Base-by-base conservation (phyloP, 257 asterid species). In the Perilla frutescens region DNA sequence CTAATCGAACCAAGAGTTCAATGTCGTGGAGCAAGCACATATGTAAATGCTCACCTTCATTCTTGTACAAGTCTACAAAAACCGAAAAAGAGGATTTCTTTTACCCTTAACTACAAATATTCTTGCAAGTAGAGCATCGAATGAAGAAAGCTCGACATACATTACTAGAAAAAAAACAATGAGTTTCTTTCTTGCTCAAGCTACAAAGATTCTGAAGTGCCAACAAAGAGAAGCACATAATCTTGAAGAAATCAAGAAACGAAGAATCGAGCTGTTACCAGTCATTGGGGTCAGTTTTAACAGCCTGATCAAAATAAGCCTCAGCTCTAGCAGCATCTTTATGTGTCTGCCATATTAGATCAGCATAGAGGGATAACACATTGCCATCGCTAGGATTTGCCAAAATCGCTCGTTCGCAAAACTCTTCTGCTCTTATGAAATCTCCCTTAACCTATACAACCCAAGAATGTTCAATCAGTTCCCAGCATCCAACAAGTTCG, bases 301-400 rank as follows among this genome's bases (percentile, higher is more conserved):
- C 84, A 68, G 97, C 98, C 83, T 82, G 97, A 81, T 88, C 86
- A 68, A 84, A 88, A 69, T 88, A 91, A 81, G 88, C 63, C 32
- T 87, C 82, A 29, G 97, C 98, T 78, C 91, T 84, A 29, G 71
- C 78, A 12, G 91, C 86, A 82, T 91, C 92, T 58, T 76, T 84
- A 0, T 89, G 92, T 10, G 88, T 85, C 67, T 84, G 84, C 97
- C 98, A 91, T 45, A 91, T 87, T 37, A 89, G 84, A 82, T 88
- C 95, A 56, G 98, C 98, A 80, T 91, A 93, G 14, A 85, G 86
- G 36, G 97, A 88, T 31, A 91, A 63, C 50, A 85, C 90, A 81
- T 79, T 81, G 4, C 91, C 96, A 71, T 93, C 96, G 8, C 43
- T 73, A 7, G 96, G 92, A 36, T 87, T 80, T 8, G 87, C 88